Percentiles rank a stretch among this genome's conserved stretches.
These are phyloP conservation scores for Bryoglossum gracile DNA, from an alignment of 495 filamentous ascomycete species.

Conservation along the genomic window DNA sequence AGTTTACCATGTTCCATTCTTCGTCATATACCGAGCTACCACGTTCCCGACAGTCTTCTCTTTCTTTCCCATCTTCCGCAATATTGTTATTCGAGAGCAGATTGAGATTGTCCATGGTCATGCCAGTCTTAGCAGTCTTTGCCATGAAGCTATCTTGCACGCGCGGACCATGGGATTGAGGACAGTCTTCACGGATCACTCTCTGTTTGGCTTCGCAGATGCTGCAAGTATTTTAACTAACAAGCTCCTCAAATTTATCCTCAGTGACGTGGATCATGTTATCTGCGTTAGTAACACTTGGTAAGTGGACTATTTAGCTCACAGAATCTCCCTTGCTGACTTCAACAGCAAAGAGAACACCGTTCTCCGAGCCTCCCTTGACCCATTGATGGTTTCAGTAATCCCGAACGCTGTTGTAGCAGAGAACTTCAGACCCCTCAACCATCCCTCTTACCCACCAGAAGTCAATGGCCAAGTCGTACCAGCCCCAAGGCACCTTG, in stretches of 20 bases:
- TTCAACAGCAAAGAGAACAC: conserved; percentile 87
- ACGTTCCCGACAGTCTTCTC: conserved; percentile 98
- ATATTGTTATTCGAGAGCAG: conserved; percentile 85
- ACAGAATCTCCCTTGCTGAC: conserved; percentile 6
- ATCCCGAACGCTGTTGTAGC: conserved; percentile 97
- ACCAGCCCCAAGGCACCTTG: conserved; percentile 41
- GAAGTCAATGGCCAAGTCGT: conserved; percentile 23
- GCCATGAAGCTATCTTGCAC: conserved; percentile 92
- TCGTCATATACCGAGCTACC: conserved; percentile 87
- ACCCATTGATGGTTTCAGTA: conserved; percentile 93
- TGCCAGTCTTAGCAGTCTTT: conserved; percentile 82
- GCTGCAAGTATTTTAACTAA: conserved; percentile 94
- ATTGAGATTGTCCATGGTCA: conserved; percentile 98
- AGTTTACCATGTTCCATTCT: conserved; percentile 94
- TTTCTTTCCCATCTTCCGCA: conserved; percentile 94
- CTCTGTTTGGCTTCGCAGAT: conserved; percentile 95
- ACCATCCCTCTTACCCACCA: conserved; percentile 30
- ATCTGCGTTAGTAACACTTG: conserved; percentile 98
- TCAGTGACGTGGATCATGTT: conserved; percentile 97
- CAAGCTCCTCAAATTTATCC: conserved; percentile 88
- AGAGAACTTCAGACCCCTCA: conserved; percentile 80
- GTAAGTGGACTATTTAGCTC: conserved; percentile 34
- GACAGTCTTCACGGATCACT: conserved; percentile 96
- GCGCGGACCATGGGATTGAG: conserved; percentile 92
- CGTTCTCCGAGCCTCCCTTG: conserved; percentile 86